phyloP scores from a whole-genome alignment of 345 rosid genomes.

The Clarkia xantiana region DNA sequence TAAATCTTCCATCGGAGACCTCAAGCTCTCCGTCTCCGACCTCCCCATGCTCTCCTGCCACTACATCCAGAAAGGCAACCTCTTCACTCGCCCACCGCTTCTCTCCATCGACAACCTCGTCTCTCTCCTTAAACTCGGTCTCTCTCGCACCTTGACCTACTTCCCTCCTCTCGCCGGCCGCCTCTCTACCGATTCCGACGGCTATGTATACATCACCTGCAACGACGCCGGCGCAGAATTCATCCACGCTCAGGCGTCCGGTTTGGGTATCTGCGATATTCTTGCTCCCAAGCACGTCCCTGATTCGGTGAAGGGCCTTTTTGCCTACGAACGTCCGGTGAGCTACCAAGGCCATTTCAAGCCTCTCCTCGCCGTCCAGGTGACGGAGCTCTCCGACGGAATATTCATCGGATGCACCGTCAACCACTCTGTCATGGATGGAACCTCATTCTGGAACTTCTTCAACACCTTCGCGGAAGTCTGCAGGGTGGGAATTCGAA shows the following conservation, averaged over 20 bases:
- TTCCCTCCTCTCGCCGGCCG: slow-evolving; percentile 97
- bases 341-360: slow-evolving; percentile 63
- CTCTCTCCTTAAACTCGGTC: slow-evolving; percentile 31
- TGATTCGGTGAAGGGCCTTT: slow-evolving; percentile 34
- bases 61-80: slow-evolving; percentile 81
- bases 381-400: slow-evolving; percentile 64
- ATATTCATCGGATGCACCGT: slow-evolving; percentile 61
- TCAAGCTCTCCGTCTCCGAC: slow-evolving; percentile 83
- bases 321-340: slow-evolving; percentile 43
- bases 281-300: slow-evolving; percentile 47
- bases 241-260: slow-evolving; percentile 32
- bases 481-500: slow-evolving; percentile 27
- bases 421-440: slow-evolving; percentile 75
- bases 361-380: slow-evolving; percentile 76
- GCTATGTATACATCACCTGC: slow-evolving; percentile 44
- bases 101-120: slow-evolving; percentile 15
- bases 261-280: slow-evolving; percentile 25
- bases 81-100: slow-evolving; percentile 35
- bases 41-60: slow-evolving; percentile 96
- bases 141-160: slow-evolving; percentile 33
- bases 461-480: slow-evolving; percentile 72
- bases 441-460: slow-evolving; percentile 93
- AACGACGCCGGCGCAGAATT: slow-evolving; percentile 68
- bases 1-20: slow-evolving; percentile 41
- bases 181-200: slow-evolving; percentile 31